Base-by-base conservation (phyloP, 23 red algal genomes). In the Pyropia yezoensis region DNA sequence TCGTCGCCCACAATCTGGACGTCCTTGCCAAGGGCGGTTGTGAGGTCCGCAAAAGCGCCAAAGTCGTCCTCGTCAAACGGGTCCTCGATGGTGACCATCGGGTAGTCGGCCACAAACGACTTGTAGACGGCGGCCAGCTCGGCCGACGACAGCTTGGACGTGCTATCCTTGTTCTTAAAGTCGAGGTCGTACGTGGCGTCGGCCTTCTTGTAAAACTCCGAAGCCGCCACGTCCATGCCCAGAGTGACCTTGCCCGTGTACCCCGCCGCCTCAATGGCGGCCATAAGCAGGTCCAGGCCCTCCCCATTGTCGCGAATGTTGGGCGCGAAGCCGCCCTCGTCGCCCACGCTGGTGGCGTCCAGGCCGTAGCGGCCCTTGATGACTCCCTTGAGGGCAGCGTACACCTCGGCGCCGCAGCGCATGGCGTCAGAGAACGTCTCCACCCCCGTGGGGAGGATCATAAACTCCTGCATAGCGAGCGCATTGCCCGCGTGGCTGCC, bases 311-410 rank as follows among this genome's bases (percentile, higher is more conserved):
- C 92, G 62, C 71, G 79, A 30, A 96, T 96, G 45, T 96, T 88
- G 18, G 92, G 92, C 52, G 92, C 92, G 72, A 96, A 96, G 14
- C 92, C 92, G 52, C 92, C 92, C 76, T 96, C 92, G 71, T 96
- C 92, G 27, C 92, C 92, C 12, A 96, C 92, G 25, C 75, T 59
- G 14, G 92, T 96, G 55, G 92, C 83, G 79, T 96, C 92, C 17
- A 96, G 39, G 25, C 92, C 92, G 55, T 96, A 96, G 11, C 54
- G 53, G 50, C 63, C 76, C 79, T 96, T 96, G 71, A 96, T 96
- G 50, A 96, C 83, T 11, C 53, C 63, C 64, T 96, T 96, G 33
- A 96, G 80, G 34, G 66, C 49, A 18, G 83, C 73, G 75, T 96
- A 96, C 39, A 86, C 79, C 56, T 96, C 92, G 2, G 92, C 78